Conservation (phyloP, 805 yeast species). For the Candida nonsorbophila region DNA sequence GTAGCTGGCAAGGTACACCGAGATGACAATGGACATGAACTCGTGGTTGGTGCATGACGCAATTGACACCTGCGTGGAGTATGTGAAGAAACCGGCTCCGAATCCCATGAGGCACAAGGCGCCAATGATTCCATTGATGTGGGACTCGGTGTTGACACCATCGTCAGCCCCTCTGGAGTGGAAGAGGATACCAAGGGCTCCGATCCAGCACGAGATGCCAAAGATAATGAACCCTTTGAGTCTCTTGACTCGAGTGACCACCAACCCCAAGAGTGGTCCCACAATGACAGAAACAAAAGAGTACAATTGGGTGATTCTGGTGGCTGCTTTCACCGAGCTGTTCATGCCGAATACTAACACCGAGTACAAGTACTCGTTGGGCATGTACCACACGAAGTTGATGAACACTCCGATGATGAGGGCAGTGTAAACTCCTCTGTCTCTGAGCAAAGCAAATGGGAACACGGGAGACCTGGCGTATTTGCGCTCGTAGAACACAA, state of each 20-base stretch:
- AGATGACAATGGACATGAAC: slow-evolving; percentile 57
- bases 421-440: slow-evolving; percentile 76
- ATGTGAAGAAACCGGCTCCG: slow-evolving; percentile 71
- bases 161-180: slow-evolving; percentile 47
- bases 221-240: slow-evolving; percentile 55
- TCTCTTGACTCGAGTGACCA: slow-evolving; percentile 45
- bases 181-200: slow-evolving; percentile 56
- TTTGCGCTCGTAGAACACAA: slow-evolving; percentile 53
- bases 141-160: slow-evolving; percentile 24
- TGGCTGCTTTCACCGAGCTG: slow-evolving; percentile 57
- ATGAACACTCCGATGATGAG: slow-evolving; percentile 51
- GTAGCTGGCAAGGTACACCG: slow-evolving; percentile 53
- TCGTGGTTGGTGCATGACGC: slow-evolving; percentile 58
- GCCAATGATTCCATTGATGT: slow-evolving; percentile 55
- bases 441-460: slow-evolving; percentile 54
- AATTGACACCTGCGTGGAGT: slow-evolving; percentile 56
- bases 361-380: slow-evolving; percentile 63
- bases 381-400: slow-evolving; percentile 63
- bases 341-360: slow-evolving; percentile 60
- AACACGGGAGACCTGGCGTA: slow-evolving; percentile 57
- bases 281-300: slow-evolving; percentile 61
- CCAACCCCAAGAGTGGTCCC: slow-evolving; percentile 55
- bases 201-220: slow-evolving; percentile 55
- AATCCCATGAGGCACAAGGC: slow-evolving; percentile 61
- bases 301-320: slow-evolving; percentile 56